phyloP scores from a whole-genome alignment of 331 rosid species.

The Telfairia occidentalis region DNA sequence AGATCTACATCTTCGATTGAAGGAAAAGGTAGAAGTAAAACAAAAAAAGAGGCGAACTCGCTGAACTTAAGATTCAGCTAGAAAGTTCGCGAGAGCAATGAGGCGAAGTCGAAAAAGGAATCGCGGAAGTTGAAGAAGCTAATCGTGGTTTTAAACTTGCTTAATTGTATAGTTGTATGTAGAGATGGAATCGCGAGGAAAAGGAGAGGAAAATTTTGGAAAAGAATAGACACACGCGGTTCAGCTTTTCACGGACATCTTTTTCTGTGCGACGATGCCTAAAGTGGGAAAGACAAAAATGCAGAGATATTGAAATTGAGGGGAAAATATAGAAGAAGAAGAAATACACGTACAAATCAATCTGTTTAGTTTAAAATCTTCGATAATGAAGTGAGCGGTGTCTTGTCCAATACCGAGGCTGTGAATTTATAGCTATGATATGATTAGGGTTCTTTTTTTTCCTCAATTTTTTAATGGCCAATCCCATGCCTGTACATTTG shows the following conservation, averaged over 20 bases:
- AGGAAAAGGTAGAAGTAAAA: background rate
- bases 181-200: conserved; percentile 5
- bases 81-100: background rate
- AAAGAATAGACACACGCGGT: background rate
- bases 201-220: background rate
- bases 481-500: too few species aligned
- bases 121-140: background rate
- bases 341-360: too few species aligned
- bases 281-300: background rate
- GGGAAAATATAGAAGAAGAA: background rate
- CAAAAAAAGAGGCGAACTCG: background rate
- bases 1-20: background rate
- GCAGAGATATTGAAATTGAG: background rate
- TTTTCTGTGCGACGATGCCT: background rate
- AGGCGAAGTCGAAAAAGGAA: background rate
- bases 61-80: background rate
- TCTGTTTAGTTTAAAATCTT: background rate
- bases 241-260: conserved; percentile 1
- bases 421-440: background rate
- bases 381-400: background rate
- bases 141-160: background rate
- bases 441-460: background rate
- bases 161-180: background rate
- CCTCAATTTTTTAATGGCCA: background rate
- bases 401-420: background rate